Percentiles rank a stretch among this genome's conserved stretches.
These are phyloP conservation scores for Saksenaea vasiformis DNA, from an alignment of 371 early-diverging fungal genomes.

Conservation along the genomic window DNA sequence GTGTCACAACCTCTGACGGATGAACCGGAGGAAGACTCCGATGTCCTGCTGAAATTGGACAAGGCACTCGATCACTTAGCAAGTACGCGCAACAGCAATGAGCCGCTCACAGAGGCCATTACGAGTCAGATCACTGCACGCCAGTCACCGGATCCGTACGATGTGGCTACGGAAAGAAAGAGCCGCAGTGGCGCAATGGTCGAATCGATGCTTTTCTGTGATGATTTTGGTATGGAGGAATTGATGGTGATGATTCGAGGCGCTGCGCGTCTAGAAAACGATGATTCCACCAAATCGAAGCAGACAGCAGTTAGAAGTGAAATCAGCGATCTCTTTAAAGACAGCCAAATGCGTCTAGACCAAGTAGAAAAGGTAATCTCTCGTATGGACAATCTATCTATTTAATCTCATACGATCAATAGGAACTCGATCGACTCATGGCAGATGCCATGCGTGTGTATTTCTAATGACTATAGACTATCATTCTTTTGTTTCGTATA, in stretches of 20 bases:
- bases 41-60: conserved; percentile 25
- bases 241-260: conserved; percentile 53
- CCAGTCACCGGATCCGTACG: conserved; percentile 5
- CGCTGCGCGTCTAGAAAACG: conserved; percentile 27
- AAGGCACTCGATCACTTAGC: conserved; percentile 23
- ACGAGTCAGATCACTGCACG: conserved; percentile 9
- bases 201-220: conserved; percentile 44
- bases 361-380: conserved; percentile 52
- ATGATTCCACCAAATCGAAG: not conserved
- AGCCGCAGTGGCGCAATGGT: conserved; percentile 14
- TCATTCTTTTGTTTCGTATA: not conserved
- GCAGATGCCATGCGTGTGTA: conserved; percentile 35
- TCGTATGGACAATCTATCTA: not conserved
- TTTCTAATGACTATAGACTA: conserved; percentile 8
- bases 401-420: conserved; percentile 1
- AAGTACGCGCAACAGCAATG: conserved; percentile 28
- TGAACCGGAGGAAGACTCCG: conserved; percentile 23
- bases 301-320: conserved; percentile 30
- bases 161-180: not conserved
- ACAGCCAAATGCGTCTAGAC: conserved; percentile 38
- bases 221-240: conserved; percentile 56
- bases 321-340: conserved; percentile 40
- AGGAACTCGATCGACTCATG: conserved; percentile 45
- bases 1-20: conserved; percentile 1
- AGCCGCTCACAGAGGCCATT: conserved; percentile 25